phyloP scores from a whole-genome alignment of 208 protist species.

The Leptomonas pyrrhocoris region DNA sequence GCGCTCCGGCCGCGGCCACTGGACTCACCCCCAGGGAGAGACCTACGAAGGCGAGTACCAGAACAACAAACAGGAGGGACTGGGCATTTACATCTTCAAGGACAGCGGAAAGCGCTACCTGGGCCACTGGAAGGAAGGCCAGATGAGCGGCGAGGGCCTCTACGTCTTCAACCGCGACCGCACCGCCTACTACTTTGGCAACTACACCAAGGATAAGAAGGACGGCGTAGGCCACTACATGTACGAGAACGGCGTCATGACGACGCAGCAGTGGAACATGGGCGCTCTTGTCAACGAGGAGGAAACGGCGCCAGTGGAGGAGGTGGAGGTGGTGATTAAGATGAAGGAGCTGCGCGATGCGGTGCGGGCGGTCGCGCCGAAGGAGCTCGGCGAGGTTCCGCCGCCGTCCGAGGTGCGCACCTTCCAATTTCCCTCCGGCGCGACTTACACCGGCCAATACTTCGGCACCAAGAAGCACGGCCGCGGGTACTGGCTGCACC shows the following conservation, averaged over 20 bases:
- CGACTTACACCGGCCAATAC: slow-evolving; percentile 89
- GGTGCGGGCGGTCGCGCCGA: slow-evolving; percentile 67
- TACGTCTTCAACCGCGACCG: slow-evolving; percentile 81
- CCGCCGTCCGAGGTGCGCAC: slow-evolving; percentile 70
- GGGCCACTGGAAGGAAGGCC: slow-evolving; percentile 74
- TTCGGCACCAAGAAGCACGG: slow-evolving; percentile 90
- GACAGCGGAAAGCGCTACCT: slow-evolving; percentile 80
- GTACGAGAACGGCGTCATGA: slow-evolving; percentile 86
- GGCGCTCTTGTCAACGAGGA: slow-evolving; percentile 63
- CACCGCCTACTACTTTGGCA: slow-evolving; percentile 72
- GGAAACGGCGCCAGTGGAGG: slow-evolving; percentile 67
- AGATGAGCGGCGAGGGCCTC: slow-evolving; percentile 87
- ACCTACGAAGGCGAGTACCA: slow-evolving; percentile 89
- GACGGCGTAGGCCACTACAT: slow-evolving; percentile 79
- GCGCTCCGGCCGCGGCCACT: slow-evolving; percentile 81
- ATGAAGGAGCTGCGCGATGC: slow-evolving; percentile 47
- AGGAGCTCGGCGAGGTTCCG: slow-evolving; percentile 59
- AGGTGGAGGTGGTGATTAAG: slow-evolving; percentile 52
- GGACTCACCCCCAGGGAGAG: slow-evolving; percentile 79
- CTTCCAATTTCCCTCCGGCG: slow-evolving; percentile 90
- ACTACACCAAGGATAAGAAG: slow-evolving; percentile 85
- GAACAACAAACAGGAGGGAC: slow-evolving; percentile 84
- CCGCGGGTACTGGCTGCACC: slow-evolving; percentile 85
- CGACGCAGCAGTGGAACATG: slow-evolving; percentile 76
- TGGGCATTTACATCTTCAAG: slow-evolving; percentile 80